These are phyloP conservation scores for Auriculariales sp. DNA, from an alignment of 768 basidiomycete genomes.

Conservation along the genomic window DNA sequence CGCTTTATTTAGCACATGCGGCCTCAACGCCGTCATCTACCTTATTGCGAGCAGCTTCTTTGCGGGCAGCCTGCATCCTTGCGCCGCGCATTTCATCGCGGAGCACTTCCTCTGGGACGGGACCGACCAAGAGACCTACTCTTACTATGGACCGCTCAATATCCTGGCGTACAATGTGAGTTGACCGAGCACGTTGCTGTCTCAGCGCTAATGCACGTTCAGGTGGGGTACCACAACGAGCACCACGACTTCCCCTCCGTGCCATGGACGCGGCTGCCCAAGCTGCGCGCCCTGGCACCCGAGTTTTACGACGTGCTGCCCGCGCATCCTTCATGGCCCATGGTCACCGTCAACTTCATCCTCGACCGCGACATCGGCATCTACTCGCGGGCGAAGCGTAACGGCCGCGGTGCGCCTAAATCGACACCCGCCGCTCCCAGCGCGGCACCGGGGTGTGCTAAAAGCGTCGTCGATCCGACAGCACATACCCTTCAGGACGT, in stretches of 20 bases:
- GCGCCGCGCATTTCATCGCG: conserved; percentile 95
- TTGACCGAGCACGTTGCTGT: conserved; percentile 5
- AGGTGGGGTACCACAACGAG: conserved; percentile 98
- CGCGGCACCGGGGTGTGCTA: background rate
- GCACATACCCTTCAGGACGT: background rate
- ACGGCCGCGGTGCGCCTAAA: conserved; percentile 13
- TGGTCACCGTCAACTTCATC: conserved; percentile 90
- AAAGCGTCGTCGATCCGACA: background rate
- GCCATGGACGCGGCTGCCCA: conserved; percentile 86
- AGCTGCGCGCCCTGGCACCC: conserved; percentile 66
- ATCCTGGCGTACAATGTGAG: conserved; percentile 82
- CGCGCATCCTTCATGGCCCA: conserved; percentile 83
- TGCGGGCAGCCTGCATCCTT: conserved; percentile 90
- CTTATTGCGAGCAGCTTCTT: conserved; percentile 85
- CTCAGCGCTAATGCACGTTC: background rate
- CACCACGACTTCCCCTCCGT: conserved; percentile 98
- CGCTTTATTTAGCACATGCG: conserved; percentile 37
- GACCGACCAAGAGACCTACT: conserved; percentile 87
- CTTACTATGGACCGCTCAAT: conserved; percentile 90
- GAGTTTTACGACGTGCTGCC: conserved; percentile 88
- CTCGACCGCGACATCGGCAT: conserved; percentile 79
- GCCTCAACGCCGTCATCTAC: conserved; percentile 43
- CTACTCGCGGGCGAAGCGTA: conserved; percentile 73
- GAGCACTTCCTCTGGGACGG: conserved; percentile 95
- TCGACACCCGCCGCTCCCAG: background rate